Percentiles rank a stretch among this genome's conserved stretches.
These are phyloP conservation scores for Saccharomyces pastorianus DNA, from an alignment of 1,139 yeast species.

Conservation along the genomic window DNA sequence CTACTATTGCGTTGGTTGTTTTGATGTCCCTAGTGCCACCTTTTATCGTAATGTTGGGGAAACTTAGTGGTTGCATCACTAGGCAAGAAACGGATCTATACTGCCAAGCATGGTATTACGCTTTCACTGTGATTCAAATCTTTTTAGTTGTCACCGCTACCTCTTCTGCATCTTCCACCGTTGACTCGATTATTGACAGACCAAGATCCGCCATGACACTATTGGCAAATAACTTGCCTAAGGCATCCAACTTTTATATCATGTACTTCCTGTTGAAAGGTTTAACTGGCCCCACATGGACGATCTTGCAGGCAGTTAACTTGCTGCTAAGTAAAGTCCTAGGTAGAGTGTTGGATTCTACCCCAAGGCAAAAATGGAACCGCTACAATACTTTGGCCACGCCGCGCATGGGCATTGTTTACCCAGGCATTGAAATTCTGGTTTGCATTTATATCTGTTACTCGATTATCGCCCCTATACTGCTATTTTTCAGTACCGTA, in stretches of 20 bases:
- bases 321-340: slow-evolving; percentile 39
- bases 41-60: slow-evolving; percentile 64
- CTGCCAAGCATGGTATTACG: slow-evolving; percentile 81
- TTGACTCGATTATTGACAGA: slow-evolving; percentile 43
- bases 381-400: slow-evolving; percentile 42
- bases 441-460: slow-evolving; percentile 67
- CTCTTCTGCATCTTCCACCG: slow-evolving; percentile 71
- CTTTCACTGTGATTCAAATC: slow-evolving; percentile 80
- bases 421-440: slow-evolving; percentile 64
- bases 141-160: slow-evolving; percentile 76
- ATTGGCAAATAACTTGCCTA: slow-evolving; percentile 55
- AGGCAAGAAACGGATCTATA: slow-evolving; percentile 64
- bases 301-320: slow-evolving; percentile 46
- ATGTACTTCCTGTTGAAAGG: slow-evolving; percentile 64
- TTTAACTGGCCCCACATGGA: slow-evolving; percentile 57
- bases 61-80: slow-evolving; percentile 62
- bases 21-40: slow-evolving; percentile 75
- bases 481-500: slow-evolving; percentile 55
- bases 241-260: slow-evolving; percentile 63
- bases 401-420: slow-evolving; percentile 66
- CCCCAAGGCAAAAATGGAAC: slow-evolving; percentile 60
- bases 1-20: slow-evolving; percentile 57
- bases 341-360: slow-evolving; percentile 38
- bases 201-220: slow-evolving; percentile 51
- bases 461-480: slow-evolving; percentile 68